Base-by-base conservation (phyloP, 345 rosid species). In the Salix viminalis region DNA sequence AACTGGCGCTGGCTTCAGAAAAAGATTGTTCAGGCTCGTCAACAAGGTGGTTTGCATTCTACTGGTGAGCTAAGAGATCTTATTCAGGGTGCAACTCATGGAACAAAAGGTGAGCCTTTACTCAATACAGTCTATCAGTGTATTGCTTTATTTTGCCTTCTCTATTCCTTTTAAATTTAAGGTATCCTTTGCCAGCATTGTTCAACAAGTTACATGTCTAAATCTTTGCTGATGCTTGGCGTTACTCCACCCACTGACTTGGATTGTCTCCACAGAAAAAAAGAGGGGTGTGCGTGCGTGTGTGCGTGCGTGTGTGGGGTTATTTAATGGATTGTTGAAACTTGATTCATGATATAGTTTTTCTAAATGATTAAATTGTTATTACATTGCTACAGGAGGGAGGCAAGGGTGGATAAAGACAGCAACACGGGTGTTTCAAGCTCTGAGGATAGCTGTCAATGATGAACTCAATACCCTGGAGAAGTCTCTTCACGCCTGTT, bases 401-500 rank as follows among this genome's bases (percentile, higher is more conserved):
- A 89, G 97, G 84, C 99, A 89, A 85, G 97, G 99, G 74, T 95
- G 97, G 97, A 86, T 95, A 81, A 93, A 95, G 83, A 91, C 97
- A n/a, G 99, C 99, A 44, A 91, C 94, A 37, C 86, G 97, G 65
- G 97, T 93, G 72, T 95, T 93, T 72, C 99, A 95, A 81, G 96
- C 97, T 32, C 87, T 95, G 67, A 85, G 99, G 79, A 95, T 92
- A 30, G 97, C 97, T 44, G 99, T 95, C 48, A 95, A 95, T 46
- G 96, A 95, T 80, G 99, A 95, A 80, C 97, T 95, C 32, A 88
- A 83, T 76, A 87, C 93, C 2, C 85, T 95, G 73, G 90, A 90
- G 80, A 84, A 88, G 76, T 81, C 99, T 21, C 92, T 90, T 37
- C 74, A 84, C 78, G 85, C 88, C 70, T 85, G 90, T 69, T 95